Evolutionary conservation across 495 filamentous ascomycete species (phyloP), one percentile per base, ranked within the genome.

Genomic region (Trichoderma asperelloides): DNA sequence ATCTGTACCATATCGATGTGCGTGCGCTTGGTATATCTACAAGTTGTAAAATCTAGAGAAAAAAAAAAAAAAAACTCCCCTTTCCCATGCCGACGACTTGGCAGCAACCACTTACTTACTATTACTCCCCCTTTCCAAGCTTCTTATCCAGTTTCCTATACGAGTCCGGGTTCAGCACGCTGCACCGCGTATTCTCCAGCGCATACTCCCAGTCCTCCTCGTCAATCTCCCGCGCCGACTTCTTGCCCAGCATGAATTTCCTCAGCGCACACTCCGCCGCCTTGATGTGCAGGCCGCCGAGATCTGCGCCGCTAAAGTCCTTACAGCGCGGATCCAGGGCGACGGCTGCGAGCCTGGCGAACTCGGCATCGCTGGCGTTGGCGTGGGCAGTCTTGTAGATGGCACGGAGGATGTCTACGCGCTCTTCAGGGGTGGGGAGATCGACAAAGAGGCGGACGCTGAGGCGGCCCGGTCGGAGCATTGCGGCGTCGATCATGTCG

Each of bases 401-500:
- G 0, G 93, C 93, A 68, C 84, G 83, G 40, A 98, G 79, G 69
- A 98, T 98, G 55, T 93, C 91, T 0, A 90, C 89, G 13, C 96
- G 83, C 71, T 96, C 96, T 9, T 86, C 81, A 1, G 87, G 80
- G 45, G 85, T 87, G 0, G 95, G 95, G 5, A 98, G 79, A 74
- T 93, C 95, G 62, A 98, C 91, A 73, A 94, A 97, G 47, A 98
- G 85, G 25, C 89, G 85, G 2, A 90, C 96, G 69, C 93, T 96
- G 3, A 98, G 83, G 51, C 95, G 87, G 15, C 95, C 95, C 0
- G 95, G 94, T 2, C 95, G 88, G 15, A 97, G 85, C 87, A 98
- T 97, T 7, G 95, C 95, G 1, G 91, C 87, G 74, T 98, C 95
- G 72, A 98, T 97, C 73, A 96, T 96, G 72, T 98, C 95, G 2